Evolutionary conservation across 805 yeast genomes (phyloP).

Genomic region (Torulaspora gathmanii): DNA sequence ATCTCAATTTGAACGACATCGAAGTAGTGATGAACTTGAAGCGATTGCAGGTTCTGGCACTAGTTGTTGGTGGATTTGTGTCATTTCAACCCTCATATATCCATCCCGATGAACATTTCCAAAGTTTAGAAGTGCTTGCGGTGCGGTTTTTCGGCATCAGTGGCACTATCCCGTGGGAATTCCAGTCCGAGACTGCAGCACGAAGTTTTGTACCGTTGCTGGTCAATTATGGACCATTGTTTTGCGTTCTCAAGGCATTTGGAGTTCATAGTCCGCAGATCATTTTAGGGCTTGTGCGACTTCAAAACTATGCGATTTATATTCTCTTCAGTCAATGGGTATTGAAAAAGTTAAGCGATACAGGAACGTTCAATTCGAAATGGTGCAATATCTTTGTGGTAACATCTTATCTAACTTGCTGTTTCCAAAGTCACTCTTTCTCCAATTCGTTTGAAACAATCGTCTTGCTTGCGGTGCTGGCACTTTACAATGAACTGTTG

Average conservation of each 20-base stretch:
- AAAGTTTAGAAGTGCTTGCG: conserved; percentile 68
- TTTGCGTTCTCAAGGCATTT: conserved; percentile 16
- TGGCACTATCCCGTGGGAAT: conserved; percentile 77
- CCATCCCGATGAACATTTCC: conserved; percentile 98
- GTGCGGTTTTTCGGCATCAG: conserved; percentile 8
- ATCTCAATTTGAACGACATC: no score
- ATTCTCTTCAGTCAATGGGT: conserved; percentile 39
- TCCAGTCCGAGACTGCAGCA: conserved; percentile 42
- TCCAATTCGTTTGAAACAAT: conserved; percentile 79
- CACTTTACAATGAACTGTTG: conserved; percentile 35
- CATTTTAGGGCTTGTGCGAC: conserved; percentile 50
- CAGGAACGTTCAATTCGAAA: conserved; percentile 46
- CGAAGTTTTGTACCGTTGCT: conserved; percentile 70
- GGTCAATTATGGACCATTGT: conserved; percentile 63
- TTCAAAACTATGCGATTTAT: conserved; percentile 41
- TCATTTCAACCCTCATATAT: conserved; percentile 75
- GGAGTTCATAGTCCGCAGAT: conserved; percentile 40
- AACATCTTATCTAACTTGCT: conserved; percentile 65
- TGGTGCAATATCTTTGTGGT: conserved; percentile 34
- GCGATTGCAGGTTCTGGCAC: background rate
- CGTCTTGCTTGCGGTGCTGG: conserved; percentile 40
- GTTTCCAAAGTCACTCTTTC: conserved; percentile 80
- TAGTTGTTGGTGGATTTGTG: conserved; percentile 40
- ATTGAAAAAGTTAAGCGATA: conserved; percentile 42
- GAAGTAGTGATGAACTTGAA: background rate